phyloP scores from a whole-genome alignment of 2,329 filamentous ascomycete species.

The Fusarium falciforme region DNA sequence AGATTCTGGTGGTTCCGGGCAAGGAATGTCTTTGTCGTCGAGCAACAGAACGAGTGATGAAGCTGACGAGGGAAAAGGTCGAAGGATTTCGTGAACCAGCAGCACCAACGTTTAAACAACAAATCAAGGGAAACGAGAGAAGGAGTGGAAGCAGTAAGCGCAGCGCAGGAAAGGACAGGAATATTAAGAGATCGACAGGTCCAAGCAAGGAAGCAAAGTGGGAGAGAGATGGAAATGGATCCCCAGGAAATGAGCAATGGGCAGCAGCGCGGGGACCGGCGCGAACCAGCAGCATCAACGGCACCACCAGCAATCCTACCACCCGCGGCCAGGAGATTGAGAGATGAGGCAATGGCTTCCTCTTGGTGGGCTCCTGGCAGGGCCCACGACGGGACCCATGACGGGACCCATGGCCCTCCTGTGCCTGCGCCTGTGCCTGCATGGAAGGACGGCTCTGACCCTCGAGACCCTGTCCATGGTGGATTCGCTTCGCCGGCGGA shows the following conservation, averaged over 20 bases:
- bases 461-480: slow-evolving; percentile 23
- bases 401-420: slow-evolving; percentile 14
- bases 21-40: slow-evolving; percentile 40
- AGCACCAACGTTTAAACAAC: slow-evolving; percentile 38
- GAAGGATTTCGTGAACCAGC: slow-evolving; percentile 35
- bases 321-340: slow-evolving; percentile 37
- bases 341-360: slow-evolving; percentile 33
- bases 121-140: slow-evolving; percentile 37
- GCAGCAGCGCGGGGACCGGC: slow-evolving; percentile 35
- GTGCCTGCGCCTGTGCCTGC: slow-evolving; percentile 17
- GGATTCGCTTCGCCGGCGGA: slow-evolving; percentile 16
- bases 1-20: slow-evolving; percentile 11
- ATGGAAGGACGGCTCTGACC: slow-evolving; percentile 26
- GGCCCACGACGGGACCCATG: slow-evolving; percentile 16
- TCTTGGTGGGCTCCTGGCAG: slow-evolving; percentile 26
- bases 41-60: slow-evolving; percentile 42
- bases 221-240: slow-evolving; percentile 36
- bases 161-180: slow-evolving; percentile 35
- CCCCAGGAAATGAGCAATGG: slow-evolving; percentile 43
- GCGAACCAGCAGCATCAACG: slow-evolving; percentile 23
- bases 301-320: slow-evolving; percentile 21
- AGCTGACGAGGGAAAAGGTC: slow-evolving; percentile 27
- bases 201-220: slow-evolving; percentile 16
- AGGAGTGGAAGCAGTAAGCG: slow-evolving; percentile 23
- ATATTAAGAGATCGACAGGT: slow-evolving; percentile 42